Evolutionary conservation across 2,329 filamentous ascomycete species (phyloP), one percentile per base, ranked within the genome.

Genomic region (Diplodia sapinea): DNA sequence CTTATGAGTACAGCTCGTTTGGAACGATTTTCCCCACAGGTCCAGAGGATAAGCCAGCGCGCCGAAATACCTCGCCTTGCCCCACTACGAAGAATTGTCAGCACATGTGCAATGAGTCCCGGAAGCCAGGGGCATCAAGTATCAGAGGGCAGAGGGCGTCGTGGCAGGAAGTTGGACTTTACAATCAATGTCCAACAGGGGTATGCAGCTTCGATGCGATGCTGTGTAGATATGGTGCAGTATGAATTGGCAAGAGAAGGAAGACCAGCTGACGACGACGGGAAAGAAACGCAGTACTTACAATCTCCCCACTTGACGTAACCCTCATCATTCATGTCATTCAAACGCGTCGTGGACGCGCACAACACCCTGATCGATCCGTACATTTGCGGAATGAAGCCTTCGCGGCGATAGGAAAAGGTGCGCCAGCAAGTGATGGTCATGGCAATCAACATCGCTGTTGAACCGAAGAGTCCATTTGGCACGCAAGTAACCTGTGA

Each of bases 351-450:
- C 8, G 73, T 75, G 4, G 72, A 70, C 4, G 74, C 71, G 65
- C 73, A 76, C 2, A 76, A 67, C 13, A 72, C 70, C 52, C 73
- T 70, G 15, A 78, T 73, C 29, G 73, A 76, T 7, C 75, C 74
- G 61, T 74, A 76, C 74, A 76, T 76, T 55, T 76, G 75, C n/a
- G 75, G 75, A 38, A 76, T 75, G 50, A 74, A 74, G 0, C 74
- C 74, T 68, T 76, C 74, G 6, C 74, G 71, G n/a, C 70, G 71
- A 54, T 74, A 76, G 1, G 72, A 74, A 65, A 73, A 76, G 2
- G 74, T 72, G 71, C 71, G 76, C 72, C 74, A 76, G 52, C 75
- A 77, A 2, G 72, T 68, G 15, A 68, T 69, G 8, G 73, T 76
- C 74, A 76, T 76, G 3, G 71, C 31, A 7, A 78, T 59, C 55